phyloP scores from a whole-genome alignment of 176 grass and related monocot genomes.

The Thalia dealbata region DNA sequence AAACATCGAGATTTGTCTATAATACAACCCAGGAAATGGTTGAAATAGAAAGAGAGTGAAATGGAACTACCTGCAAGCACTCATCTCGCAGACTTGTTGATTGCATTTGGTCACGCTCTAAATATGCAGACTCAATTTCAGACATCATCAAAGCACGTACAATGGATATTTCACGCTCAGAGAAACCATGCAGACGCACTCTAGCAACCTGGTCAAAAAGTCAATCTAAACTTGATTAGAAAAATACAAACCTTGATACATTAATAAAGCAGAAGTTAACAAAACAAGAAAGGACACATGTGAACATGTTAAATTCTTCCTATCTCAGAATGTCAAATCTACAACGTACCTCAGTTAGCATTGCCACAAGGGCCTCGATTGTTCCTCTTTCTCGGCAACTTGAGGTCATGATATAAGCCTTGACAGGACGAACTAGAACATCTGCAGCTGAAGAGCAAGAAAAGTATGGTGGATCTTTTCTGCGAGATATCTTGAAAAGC shows the following conservation, averaged over 20 bases:
- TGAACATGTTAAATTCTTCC: conserved; percentile 2
- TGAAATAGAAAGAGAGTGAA: conserved; percentile 13
- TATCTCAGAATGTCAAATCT: conserved; percentile 29
- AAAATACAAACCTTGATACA: not conserved
- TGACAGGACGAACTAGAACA: conserved; percentile 69
- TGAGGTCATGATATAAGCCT: conserved; percentile 97
- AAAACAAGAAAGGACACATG: not conserved
- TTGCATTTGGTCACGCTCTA: conserved; percentile 98
- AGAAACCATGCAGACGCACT: conserved; percentile 87
- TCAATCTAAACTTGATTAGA: conserved; percentile 4
- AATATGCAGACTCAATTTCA: conserved; percentile 94
- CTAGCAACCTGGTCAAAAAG: conserved; percentile 74
- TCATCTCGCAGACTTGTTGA: conserved; percentile 83
- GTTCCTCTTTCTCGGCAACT: conserved; percentile 91
- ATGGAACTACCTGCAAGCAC: conserved; percentile 65
- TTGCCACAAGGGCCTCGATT: conserved; percentile 81
- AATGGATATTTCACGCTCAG: conserved; percentile 96
- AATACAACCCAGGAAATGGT: not conserved
- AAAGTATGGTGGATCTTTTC: conserved; percentile 80
- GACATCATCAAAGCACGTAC: conserved; percentile 97
- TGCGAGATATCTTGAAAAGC: conserved; percentile 92
- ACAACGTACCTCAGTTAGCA: conserved; percentile 82
- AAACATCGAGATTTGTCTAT: conserved; percentile 1
- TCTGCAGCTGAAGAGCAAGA: conserved; percentile 93
- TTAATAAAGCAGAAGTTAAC: not conserved